Base-by-base conservation (phyloP, 306 rosid species). In the Medicago ruthenica region DNA sequence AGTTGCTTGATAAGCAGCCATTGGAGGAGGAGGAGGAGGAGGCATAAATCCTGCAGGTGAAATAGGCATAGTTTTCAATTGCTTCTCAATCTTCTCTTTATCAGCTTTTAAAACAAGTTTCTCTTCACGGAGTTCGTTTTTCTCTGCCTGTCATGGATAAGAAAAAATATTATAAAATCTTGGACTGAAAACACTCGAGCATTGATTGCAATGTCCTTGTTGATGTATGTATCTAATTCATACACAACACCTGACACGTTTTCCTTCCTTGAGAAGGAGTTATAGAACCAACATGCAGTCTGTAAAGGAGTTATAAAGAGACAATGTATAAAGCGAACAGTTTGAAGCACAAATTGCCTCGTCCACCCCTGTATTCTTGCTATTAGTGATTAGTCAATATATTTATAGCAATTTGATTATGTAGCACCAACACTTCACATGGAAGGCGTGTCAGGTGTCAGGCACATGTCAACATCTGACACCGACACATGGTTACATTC, bases 81-180 rank as follows among this genome's bases (percentile, higher is more conserved):
- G 97, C 79, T 54, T 83, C 79, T 89, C 97, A 60, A 92, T 77
- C 87, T 82, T 89, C 70, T 95, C 97, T 64, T 90, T 95, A 47
- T 90, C 97, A 9, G 85, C 82, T 81, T 92, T 95, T 78, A 92
- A 76, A 64, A 79, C 85, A 4, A 86, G 79, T 71, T 92, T 95
- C 83, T 95, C 99, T 58, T 88, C 95, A 7, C 97, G 93, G 57
- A 95, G 88, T 69, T 95, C 97, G 18, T 82, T 90, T 82, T 95
- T 95, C 90, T 95, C 99, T 0, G 82, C 92, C 99, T 95, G 89
- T 73, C 45, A 18, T 7, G 70, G 22, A 27, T 36, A 34, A 36
- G 47, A 64, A 36, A 50, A 41, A 20, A 40, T 16, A 51, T 16
- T 24, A 39, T 34, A n/a, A 39, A 47, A 80, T 63, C 27, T 72